Evolutionary conservation across 2,329 filamentous ascomycete genomes (phyloP).

Genomic region (Tolypocladium nubicola): DNA sequence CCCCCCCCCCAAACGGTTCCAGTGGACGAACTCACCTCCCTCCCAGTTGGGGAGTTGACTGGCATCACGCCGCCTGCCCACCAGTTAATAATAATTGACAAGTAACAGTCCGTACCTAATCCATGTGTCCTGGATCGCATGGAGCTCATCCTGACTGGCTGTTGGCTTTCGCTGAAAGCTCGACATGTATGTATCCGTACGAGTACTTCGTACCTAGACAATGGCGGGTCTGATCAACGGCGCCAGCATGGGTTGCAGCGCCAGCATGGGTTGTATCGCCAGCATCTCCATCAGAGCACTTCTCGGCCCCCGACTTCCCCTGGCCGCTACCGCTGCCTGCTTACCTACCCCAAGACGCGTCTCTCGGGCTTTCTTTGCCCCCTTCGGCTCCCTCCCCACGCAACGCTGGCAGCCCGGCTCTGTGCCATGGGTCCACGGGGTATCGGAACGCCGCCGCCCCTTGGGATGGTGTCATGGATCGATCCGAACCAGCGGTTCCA

Average conservation of each 20-base stretch:
- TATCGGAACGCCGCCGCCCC: not conserved
- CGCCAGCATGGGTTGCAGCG: too few relatives aligned
- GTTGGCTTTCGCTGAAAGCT: not conserved
- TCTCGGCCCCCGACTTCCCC: not conserved
- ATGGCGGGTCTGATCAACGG: not conserved
- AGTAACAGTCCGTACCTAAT: not conserved
- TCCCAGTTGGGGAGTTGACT: not conserved
- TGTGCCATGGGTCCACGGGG: not conserved
- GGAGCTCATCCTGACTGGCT: not conserved
- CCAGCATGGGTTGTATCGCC: not conserved
- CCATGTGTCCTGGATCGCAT: not conserved
- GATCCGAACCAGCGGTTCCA: not conserved
- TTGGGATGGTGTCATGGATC: not conserved
- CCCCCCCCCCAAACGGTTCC: not conserved
- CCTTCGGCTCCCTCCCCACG: not conserved
- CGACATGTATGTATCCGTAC: not conserved
- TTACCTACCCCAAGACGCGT: not conserved
- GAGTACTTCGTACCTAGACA: not conserved
- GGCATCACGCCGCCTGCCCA: not conserved
- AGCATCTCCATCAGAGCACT: not conserved
- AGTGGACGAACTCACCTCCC: not conserved
- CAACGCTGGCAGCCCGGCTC: not conserved
- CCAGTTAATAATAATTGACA: not conserved
- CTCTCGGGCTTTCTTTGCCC: not conserved
- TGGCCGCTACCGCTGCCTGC: not conserved